A percentile compares a stretch with the other conserved stretches of the same genome.
Conservation (phyloP, 768 basidiomycete genomes). For the Boletellus emodensis region DNA sequence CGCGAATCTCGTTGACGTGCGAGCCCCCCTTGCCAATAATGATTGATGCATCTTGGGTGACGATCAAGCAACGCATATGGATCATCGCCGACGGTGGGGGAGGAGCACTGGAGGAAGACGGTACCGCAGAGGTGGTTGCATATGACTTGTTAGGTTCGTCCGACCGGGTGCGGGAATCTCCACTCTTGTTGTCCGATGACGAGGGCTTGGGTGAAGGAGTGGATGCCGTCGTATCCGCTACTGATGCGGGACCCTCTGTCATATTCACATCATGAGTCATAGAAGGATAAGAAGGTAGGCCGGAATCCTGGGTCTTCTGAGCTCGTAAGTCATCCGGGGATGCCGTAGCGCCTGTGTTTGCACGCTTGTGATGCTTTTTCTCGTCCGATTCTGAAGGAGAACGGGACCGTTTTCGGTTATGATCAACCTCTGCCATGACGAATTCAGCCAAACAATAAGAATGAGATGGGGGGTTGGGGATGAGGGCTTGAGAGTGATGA, state of each 20-base stretch:
- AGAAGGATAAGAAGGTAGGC: conserved; percentile 36
- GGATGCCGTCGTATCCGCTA: conserved; percentile 48
- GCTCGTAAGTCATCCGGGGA: conserved; percentile 59
- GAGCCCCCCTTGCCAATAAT: conserved; percentile 96
- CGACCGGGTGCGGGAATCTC: conserved; percentile 34
- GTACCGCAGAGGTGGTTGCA: conserved; percentile 44
- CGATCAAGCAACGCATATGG: conserved; percentile 97
- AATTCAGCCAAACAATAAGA: conserved; percentile 47
- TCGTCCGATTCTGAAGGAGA: conserved; percentile 79
- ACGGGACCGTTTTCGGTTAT: conserved; percentile 81
- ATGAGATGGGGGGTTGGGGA: conserved; percentile 37
- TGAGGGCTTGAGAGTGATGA: conserved; percentile 45
- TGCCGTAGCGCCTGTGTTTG: conserved; percentile 71
- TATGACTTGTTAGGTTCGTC: conserved; percentile 38
- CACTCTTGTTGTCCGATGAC: conserved; percentile 41
- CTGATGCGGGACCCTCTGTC: conserved; percentile 42
- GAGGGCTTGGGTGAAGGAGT: conserved; percentile 53
- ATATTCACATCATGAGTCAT: conserved; percentile 59
- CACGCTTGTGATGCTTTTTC: conserved; percentile 77
- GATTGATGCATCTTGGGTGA: conserved; percentile 98
- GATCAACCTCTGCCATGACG: conserved; percentile 84
- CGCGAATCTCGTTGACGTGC: conserved; percentile 97
- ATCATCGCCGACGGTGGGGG: conserved; percentile 77
- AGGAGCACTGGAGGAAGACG: conserved; percentile 45
- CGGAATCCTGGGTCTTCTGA: conserved; percentile 44